These are phyloP conservation scores for Paxillus ammoniavirescens DNA, from an alignment of 768 basidiomycete species.

Conservation along the genomic window DNA sequence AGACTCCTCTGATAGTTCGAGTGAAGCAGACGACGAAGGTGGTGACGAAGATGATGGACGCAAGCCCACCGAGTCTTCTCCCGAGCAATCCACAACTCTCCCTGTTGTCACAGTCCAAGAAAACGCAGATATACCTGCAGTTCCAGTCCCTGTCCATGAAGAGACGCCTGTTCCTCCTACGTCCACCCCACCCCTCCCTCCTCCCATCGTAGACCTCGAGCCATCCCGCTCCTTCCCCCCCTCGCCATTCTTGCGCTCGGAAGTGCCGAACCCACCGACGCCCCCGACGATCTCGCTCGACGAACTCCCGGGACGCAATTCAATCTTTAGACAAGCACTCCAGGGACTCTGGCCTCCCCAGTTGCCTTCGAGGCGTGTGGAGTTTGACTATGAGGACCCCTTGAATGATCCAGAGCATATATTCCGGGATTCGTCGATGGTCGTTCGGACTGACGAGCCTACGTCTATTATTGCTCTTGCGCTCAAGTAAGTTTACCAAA, in stretches of 20 bases:
- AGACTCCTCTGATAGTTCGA: constrained; percentile 65
- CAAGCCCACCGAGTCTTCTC: constrained; percentile 29
- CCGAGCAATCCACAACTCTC: constrained; percentile 32
- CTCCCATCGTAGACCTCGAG: constrained; percentile 17
- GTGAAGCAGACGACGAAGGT: constrained; percentile 68
- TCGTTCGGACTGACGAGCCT: constrained; percentile 94
- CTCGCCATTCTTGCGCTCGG: constrained; percentile 52
- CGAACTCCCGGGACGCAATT: constrained; percentile 48
- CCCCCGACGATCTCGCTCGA: constrained; percentile 57
- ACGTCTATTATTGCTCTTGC: constrained; percentile 97
- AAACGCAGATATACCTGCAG: constrained; percentile 1
- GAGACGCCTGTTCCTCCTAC: constrained; percentile 9
- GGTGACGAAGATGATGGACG: constrained; percentile 53
- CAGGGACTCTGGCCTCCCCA: constrained; percentile 72
- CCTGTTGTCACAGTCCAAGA: constrained; percentile 16
- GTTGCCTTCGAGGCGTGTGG: constrained; percentile 50
- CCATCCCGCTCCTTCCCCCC: constrained; percentile 40
- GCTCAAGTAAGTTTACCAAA: constrained; percentile 60
- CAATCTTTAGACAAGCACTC: constrained; percentile 68
- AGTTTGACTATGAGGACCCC: constrained; percentile 61
- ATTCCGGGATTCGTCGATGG: constrained; percentile 91
- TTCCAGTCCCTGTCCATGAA: constrained; percentile 31
- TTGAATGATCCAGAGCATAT: constrained; percentile 86
- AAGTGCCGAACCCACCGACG: constrained; percentile 38
- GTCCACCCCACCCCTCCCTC: constrained; percentile 26